Percentiles rank a stretch among this genome's conserved stretches.
These are phyloP conservation scores for Draba incana DNA, from an alignment of 345 rosid species.

Conservation along the genomic window DNA sequence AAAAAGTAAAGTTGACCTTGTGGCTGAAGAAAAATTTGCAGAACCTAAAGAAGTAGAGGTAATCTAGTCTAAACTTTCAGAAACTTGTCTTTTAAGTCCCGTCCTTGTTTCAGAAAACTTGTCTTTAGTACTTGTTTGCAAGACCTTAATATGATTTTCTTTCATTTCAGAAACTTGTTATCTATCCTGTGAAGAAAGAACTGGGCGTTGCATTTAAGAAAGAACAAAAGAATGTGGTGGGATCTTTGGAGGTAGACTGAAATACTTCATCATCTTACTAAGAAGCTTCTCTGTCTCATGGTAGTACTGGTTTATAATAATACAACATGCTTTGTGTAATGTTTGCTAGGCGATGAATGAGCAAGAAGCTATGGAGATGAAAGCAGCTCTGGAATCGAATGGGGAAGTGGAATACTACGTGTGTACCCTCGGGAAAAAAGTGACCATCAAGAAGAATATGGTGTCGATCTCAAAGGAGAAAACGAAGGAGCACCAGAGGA, in stretches of 20 bases:
- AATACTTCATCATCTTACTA: background rate
- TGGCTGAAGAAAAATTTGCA: slow-evolving; percentile 80
- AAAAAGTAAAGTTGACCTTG: slow-evolving; percentile 79
- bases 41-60: slow-evolving; percentile 97
- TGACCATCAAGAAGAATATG: slow-evolving; percentile 75
- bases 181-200: slow-evolving; percentile 78
- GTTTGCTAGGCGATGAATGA: slow-evolving; percentile 76
- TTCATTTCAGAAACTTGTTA: slow-evolving; percentile 69
- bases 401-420: slow-evolving; percentile 85
- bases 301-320: background rate
- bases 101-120: too few species aligned
- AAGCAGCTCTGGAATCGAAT: slow-evolving; percentile 68
- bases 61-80: background rate
- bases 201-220: slow-evolving; percentile 91
- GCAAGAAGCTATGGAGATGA: slow-evolving; percentile 90
- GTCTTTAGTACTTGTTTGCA: too few species aligned
- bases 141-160: background rate
- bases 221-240: slow-evolving; percentile 73
- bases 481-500: slow-evolving; percentile 86
- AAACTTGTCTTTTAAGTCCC: too few species aligned
- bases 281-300: background rate
- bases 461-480: slow-evolving; percentile 88
- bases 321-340: background rate
- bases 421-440: slow-evolving; percentile 70
- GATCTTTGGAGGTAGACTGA: slow-evolving; percentile 73